phyloP scores from a whole-genome alignment of 805 yeast genomes.

The Naumovozyma castellii region DNA sequence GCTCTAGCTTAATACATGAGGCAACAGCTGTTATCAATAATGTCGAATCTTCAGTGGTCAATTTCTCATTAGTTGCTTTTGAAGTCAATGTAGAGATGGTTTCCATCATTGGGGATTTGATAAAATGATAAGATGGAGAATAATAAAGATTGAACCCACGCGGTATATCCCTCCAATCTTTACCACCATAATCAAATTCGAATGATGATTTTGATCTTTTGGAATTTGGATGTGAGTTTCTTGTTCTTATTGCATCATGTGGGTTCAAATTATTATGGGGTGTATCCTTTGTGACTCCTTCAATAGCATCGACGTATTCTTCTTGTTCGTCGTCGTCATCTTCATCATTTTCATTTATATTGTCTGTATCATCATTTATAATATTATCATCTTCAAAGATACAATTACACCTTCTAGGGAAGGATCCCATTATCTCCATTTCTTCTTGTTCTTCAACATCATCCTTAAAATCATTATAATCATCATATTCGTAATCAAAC shows the following conservation, averaged over 20 bases:
- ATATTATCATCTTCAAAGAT: conserved; percentile 30
- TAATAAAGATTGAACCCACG: conserved; percentile 44
- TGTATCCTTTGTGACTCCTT: not conserved
- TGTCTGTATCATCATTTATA: conserved; percentile 19
- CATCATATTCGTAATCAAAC: conserved; percentile 47
- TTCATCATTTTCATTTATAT: conserved; percentile 9
- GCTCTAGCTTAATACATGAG: conserved; percentile 40
- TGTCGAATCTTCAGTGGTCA: conserved; percentile 11
- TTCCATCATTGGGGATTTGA: conserved; percentile 10
- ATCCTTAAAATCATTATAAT: conserved; percentile 30
- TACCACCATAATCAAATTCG: conserved; percentile 50
- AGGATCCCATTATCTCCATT: conserved; percentile 7
- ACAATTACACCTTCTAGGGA: conserved; percentile 31
- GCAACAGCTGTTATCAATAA: conserved; percentile 36
- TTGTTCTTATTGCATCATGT: not conserved
- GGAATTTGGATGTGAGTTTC: conserved; percentile 15
- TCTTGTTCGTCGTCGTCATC: conserved; percentile 24
- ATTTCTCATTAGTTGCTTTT: conserved; percentile 14
- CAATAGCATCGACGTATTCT: conserved; percentile 7
- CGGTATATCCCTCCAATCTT: conserved; percentile 68
- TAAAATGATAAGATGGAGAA: conserved; percentile 17
- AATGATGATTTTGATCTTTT: conserved; percentile 31
- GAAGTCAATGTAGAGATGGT: conserved; percentile 9
- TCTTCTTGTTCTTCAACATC: conserved; percentile 10
- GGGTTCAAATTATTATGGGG: not conserved